Conservation (phyloP, 176 grass and related monocot genomes). For the Eremochloa ophiuroides region DNA sequence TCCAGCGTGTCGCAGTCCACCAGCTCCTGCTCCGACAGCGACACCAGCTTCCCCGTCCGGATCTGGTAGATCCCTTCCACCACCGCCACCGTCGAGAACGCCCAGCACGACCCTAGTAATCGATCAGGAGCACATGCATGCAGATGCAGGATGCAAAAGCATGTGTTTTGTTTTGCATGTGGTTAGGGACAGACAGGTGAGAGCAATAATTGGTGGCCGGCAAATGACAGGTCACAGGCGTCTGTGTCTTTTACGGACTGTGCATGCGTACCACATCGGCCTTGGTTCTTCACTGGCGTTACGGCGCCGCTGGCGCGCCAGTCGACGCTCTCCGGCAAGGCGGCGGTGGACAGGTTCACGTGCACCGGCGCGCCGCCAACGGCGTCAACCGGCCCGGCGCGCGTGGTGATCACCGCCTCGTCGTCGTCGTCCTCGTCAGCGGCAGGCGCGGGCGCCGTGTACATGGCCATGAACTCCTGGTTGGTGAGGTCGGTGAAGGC, state of each 20-base stretch:
- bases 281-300: constrained; percentile 49
- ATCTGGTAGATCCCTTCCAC: constrained; percentile 60
- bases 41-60: constrained; percentile 44
- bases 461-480: constrained; percentile 54
- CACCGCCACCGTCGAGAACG: constrained; percentile 51
- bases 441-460: constrained; percentile 1
- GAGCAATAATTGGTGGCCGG: neutral
- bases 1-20: constrained; percentile 61
- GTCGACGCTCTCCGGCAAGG: constrained; percentile 45
- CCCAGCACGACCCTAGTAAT: constrained; percentile 79
- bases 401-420: constrained; percentile 24
- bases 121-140: no score
- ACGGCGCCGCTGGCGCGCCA: constrained; percentile 40
- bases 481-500: constrained; percentile 53
- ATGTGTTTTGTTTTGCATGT: constrained; percentile 9
- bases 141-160: neutral
- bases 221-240: neutral
- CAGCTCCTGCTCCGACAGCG: constrained; percentile 67
- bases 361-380: neutral
- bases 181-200: neutral
- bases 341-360: constrained; percentile 9
- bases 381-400: constrained; percentile 8
- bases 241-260: neutral
- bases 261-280: constrained; percentile 22
- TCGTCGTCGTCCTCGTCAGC: neutral